Conservation (phyloP, 768 basidiomycete genomes). For the Hygrophoropsis aurantiaca region DNA sequence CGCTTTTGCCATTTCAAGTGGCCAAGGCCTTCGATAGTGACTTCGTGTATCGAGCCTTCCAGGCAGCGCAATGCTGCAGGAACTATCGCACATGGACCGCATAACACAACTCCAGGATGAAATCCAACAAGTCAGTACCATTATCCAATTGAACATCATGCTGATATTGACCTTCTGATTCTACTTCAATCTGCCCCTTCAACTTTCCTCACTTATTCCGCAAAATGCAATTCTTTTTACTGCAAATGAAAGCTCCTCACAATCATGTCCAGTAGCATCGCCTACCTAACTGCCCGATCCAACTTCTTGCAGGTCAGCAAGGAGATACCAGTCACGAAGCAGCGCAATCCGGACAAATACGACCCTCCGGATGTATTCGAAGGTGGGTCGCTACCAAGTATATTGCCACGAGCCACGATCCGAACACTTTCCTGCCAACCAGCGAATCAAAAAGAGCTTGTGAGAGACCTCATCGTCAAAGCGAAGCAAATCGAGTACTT, state of each 20-base stretch:
- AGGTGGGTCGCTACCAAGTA: constrained; percentile 41
- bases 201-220: not conserved
- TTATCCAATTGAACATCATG: not conserved
- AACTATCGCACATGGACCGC: constrained; percentile 92
- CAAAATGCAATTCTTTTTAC: too few relatives aligned
- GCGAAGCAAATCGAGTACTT: constrained; percentile 89
- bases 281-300: constrained; percentile 74
- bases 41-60: constrained; percentile 4
- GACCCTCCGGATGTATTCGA: constrained; percentile 76
- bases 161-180: not conserved
- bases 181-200: not conserved
- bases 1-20: too few relatives aligned
- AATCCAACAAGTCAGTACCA: constrained; percentile 70
- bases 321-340: constrained; percentile 83
- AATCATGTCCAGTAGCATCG: constrained; percentile 83
- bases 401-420: not conserved
- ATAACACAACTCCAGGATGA: constrained; percentile 95
- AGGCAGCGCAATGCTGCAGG: constrained; percentile 84
- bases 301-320: constrained; percentile 77
- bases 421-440: not conserved
- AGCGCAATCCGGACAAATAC: constrained; percentile 67
- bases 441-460: constrained; percentile 87
- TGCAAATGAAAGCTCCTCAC: constrained; percentile 77
- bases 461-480: constrained; percentile 78
- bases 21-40: not conserved